Conservation (phyloP, 2,329 filamentous ascomycete genomes). For the Anthostomella pinea region DNA sequence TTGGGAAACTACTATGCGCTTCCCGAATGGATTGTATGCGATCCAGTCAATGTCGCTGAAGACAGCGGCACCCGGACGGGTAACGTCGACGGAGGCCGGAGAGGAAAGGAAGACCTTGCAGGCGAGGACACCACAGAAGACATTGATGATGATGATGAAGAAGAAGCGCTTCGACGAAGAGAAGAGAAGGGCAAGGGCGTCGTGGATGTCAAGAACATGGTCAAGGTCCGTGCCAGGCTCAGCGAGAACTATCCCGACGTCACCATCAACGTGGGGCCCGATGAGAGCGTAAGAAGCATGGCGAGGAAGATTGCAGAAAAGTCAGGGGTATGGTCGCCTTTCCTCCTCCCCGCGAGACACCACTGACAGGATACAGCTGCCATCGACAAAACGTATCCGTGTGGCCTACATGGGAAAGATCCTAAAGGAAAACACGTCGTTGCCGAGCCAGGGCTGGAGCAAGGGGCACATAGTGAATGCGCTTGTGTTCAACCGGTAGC, state of each 20-base stretch:
- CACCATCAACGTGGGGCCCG: conserved; percentile 52
- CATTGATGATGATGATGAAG: conserved; percentile 32
- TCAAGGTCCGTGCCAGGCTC: conserved; percentile 60
- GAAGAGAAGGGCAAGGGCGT: conserved; percentile 61
- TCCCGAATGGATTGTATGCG: conserved; percentile 65
- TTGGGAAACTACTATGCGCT: conserved; percentile 68
- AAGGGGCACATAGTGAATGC: conserved; percentile 74
- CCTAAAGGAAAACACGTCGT: conserved; percentile 63
- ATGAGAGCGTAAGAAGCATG: conserved; percentile 63
- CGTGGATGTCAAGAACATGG: conserved; percentile 49
- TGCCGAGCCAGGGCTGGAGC: conserved; percentile 72
- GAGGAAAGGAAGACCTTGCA: conserved; percentile 27
- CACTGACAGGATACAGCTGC: conserved; percentile 45
- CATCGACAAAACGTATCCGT: conserved; percentile 57
- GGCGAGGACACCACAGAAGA: conserved; percentile 27
- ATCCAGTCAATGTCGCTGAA: conserved; percentile 56
- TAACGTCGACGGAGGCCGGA: conserved; percentile 19
- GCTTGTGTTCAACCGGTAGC: conserved; percentile 57
- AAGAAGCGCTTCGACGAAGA: conserved; percentile 39
- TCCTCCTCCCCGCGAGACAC: conserved; percentile 2
- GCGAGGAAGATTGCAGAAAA: conserved; percentile 61
- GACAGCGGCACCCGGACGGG: conserved; percentile 20
- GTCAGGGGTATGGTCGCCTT: conserved; percentile 52
- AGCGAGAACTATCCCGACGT: conserved; percentile 68
- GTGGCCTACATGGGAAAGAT: conserved; percentile 81